phyloP scores from a whole-genome alignment of 768 basidiomycete genomes.

The Suillus hirtellus region DNA sequence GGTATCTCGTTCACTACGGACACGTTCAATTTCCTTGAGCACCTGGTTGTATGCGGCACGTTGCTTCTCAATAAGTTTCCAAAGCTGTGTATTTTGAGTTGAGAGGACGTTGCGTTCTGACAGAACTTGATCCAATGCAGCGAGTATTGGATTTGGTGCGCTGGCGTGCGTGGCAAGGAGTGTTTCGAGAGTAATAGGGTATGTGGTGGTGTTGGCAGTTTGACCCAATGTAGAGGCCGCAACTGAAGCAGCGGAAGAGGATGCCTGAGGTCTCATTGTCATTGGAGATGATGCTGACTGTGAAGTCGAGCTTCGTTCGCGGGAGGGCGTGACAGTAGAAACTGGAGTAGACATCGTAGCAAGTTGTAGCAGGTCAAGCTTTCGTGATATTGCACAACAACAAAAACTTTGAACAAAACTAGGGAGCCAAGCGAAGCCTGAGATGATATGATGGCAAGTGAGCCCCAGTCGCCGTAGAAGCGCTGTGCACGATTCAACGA shows the following conservation, averaged over 20 bases:
- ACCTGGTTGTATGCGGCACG: conserved; percentile 77
- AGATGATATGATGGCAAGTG: not conserved
- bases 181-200: conserved; percentile 48
- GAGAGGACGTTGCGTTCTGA: conserved; percentile 80
- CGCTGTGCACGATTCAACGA: not conserved
- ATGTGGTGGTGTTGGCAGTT: conserved; percentile 31
- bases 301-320: conserved; percentile 25
- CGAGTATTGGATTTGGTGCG: conserved; percentile 50
- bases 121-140: conserved; percentile 75
- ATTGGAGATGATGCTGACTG: conserved; percentile 28
- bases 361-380: not conserved
- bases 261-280: conserved; percentile 34
- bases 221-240: conserved; percentile 25
- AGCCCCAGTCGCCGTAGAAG: not conserved
- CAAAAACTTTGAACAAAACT: conserved; percentile 3
- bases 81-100: conserved; percentile 85
- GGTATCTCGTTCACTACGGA: conserved; percentile 76
- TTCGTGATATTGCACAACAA: conserved; percentile 2
- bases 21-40: conserved; percentile 82
- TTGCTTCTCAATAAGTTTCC: conserved; percentile 95
- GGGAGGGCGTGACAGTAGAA: conserved; percentile 21
- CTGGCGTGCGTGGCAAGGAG: conserved; percentile 56
- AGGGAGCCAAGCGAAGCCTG: not conserved
- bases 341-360: conserved; percentile 2
- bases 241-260: conserved; percentile 30